phyloP scores from a whole-genome alignment of 1,284 basidiomycete species.

The Rhodotorula sp. region DNA sequence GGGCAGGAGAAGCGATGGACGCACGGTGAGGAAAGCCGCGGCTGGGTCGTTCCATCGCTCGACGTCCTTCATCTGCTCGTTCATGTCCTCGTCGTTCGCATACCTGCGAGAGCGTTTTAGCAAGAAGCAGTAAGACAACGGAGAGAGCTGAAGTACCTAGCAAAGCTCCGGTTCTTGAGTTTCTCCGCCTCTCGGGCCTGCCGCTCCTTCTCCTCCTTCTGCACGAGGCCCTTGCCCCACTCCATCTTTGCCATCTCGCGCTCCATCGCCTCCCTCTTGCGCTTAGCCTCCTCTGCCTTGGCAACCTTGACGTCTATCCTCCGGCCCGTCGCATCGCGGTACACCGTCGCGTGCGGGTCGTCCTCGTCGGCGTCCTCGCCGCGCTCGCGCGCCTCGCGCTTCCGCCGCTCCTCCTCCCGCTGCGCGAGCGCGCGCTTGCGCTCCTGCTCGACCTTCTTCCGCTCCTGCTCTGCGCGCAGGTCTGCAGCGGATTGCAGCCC shows the following conservation, averaged over 20 bases:
- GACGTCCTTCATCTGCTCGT: constrained; percentile 74
- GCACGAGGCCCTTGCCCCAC: constrained; percentile 93
- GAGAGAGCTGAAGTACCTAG: constrained; percentile 56
- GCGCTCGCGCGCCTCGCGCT: constrained; percentile 44
- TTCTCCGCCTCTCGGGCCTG: constrained; percentile 66
- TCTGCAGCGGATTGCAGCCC: constrained; percentile 70
- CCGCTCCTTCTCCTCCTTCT: constrained; percentile 74
- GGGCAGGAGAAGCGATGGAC: constrained; percentile 47
- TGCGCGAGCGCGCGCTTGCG: constrained; percentile 52
- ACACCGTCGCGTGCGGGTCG: constrained; percentile 82
- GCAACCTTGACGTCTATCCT: constrained; percentile 85
- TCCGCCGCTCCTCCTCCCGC: constrained; percentile 49
- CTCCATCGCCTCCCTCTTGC: constrained; percentile 76
- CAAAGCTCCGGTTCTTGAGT: constrained; percentile 67
- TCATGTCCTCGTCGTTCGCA: constrained; percentile 80
- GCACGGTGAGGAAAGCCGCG: constrained; percentile 82
- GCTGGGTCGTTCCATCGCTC: constrained; percentile 95
- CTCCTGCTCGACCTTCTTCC: constrained; percentile 55
- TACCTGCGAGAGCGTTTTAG: constrained; percentile 51
- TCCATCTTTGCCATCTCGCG: constrained; percentile 87
- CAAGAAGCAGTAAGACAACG: not conserved
- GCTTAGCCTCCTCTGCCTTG: constrained; percentile 73
- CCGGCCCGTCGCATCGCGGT: constrained; percentile 84
- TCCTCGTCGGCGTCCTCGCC: constrained; percentile 51
- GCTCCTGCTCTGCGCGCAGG: constrained; percentile 50